Evolutionary conservation across 768 basidiomycete genomes (phyloP).

Genomic region (Boletus speciosus): DNA sequence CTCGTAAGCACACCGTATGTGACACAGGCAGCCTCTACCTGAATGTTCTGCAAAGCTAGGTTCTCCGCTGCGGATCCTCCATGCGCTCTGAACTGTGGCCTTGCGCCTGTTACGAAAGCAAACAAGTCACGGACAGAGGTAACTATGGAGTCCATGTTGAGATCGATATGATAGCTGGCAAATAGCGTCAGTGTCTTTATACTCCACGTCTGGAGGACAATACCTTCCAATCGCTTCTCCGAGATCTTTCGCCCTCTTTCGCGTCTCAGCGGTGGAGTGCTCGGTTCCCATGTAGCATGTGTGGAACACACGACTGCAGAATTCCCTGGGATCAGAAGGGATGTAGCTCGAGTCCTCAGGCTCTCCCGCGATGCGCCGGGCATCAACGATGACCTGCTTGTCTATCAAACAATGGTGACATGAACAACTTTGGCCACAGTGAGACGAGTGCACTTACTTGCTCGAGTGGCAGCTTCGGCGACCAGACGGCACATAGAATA

Average conservation of each 20-base stretch:
- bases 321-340: slow-evolving; percentile 85
- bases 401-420: slow-evolving; percentile 40
- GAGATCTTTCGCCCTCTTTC: slow-evolving; percentile 81
- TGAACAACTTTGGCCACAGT: background rate
- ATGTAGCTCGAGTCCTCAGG: slow-evolving; percentile 76
- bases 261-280: slow-evolving; percentile 87
- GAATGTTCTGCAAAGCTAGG: slow-evolving; percentile 95
- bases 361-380: slow-evolving; percentile 84
- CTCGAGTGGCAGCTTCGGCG: slow-evolving; percentile 65
- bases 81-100: slow-evolving; percentile 76
- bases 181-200: background rate
- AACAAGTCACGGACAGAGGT: slow-evolving; percentile 83
- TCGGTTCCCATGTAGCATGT: slow-evolving; percentile 99
- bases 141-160: slow-evolving; percentile 95
- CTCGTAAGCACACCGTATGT: background rate
- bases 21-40: slow-evolving; percentile 40
- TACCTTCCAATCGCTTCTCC: slow-evolving; percentile 89
- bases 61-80: slow-evolving; percentile 90
- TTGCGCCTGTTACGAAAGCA: slow-evolving; percentile 69
- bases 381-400: slow-evolving; percentile 84
- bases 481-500: slow-evolving; percentile 96
- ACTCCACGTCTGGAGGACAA: slow-evolving; percentile 3
- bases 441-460: slow-evolving; percentile 47
- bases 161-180: slow-evolving; percentile 82
- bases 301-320: slow-evolving; percentile 85